Base-by-base conservation (phyloP, 2,329 filamentous ascomycete genomes). In the Tolypocladium nubicola region DNA sequence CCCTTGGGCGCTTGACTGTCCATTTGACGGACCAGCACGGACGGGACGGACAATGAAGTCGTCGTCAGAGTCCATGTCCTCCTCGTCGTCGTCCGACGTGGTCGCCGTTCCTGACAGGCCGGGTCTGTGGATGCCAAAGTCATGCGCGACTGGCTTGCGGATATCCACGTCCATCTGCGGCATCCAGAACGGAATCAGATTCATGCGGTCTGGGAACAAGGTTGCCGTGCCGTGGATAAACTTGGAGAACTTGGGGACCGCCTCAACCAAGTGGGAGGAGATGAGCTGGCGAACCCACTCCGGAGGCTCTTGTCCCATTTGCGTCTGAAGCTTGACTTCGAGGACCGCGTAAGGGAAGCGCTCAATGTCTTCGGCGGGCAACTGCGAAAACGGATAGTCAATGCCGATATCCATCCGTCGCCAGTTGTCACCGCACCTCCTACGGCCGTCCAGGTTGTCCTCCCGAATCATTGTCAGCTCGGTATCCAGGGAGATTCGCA, bases 191-290 rank as follows among this genome's bases (percentile, higher is more conserved):
- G 94, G 94, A 7, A 99, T 79, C 14, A 99, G 80, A 53, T 97
- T 79, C 72, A 99, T 99, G 57, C 88, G 85, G 50, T 86, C 82
- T 0, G 92, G 92, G 71, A 97, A 95, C 52, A 99, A 75, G 13
- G 84, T 89, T 11, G 93, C 93, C 1, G 87, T 91, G 59, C 94
- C 94, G 71, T 99, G 94, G 58, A 99, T 97, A 71, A 97, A 99
- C 75, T 99, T 99, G 68, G 91, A 97, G 74, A 97, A 99, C 70
- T 99, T 99, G 61, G 94, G 94, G 2, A 99, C 92, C n/a, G 94
- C 92, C 75, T 99, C 94, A 2, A 99, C 94, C 19, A 99, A 80
- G 75, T 99, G 94, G 61, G 91, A 96, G 14, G 90, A 82, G 50
- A 91, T 96, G 55, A 99, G 81, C 68, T 97, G 90, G 26, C 91